Percentiles rank a stretch among this genome's conserved stretches.
Evolutionary conservation across 139 green algal genomes (phyloP).

Genomic region (Micractinium conductrix): DNA sequence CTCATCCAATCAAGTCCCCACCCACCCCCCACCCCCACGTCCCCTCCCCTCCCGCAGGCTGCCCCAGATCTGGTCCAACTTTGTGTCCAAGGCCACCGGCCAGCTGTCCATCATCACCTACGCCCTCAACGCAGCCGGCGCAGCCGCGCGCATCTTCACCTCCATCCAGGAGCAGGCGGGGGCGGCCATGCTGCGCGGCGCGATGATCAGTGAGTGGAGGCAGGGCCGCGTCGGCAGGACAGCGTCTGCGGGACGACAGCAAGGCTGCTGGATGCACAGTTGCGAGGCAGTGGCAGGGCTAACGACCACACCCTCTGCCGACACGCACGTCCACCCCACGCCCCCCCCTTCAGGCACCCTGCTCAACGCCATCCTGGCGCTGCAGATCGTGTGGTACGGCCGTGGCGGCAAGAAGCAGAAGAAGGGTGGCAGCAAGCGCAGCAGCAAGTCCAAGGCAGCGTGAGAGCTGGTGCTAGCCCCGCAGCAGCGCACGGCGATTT

Average conservation of each 20-base stretch:
- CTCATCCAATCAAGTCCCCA: too few species aligned
- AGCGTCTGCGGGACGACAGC: too few species aligned
- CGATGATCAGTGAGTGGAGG: conserved; percentile 70
- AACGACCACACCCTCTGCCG: background rate
- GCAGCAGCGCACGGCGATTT: too few species aligned
- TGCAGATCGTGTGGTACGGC: conserved; percentile 43
- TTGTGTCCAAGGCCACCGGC: conserved; percentile 60
- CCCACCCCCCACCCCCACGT: background rate
- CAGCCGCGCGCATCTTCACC: conserved; percentile 78
- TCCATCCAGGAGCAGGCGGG: conserved; percentile 69
- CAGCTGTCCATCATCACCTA: conserved; percentile 77
- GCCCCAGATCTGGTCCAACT: conserved; percentile 62
- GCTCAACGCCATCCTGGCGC: conserved; percentile 41
- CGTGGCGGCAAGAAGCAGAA: background rate
- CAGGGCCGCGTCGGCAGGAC: too few species aligned
- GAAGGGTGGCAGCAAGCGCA: conserved; percentile 1
- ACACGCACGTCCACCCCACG: too few species aligned
- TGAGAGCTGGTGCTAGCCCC: too few species aligned
- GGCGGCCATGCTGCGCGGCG: conserved; percentile 74
- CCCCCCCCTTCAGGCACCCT: conserved; percentile 24
- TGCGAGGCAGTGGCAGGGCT: too few species aligned
- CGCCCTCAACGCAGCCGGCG: conserved; percentile 68
- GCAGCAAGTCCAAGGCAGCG: too few species aligned
- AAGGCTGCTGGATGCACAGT: too few species aligned
- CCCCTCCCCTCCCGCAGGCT: conserved; percentile 36